Evolutionary conservation across 371 early-diverging fungal species (phyloP), one percentile per base, ranked within the genome.

Genomic region (Blakeslea trispora): DNA sequence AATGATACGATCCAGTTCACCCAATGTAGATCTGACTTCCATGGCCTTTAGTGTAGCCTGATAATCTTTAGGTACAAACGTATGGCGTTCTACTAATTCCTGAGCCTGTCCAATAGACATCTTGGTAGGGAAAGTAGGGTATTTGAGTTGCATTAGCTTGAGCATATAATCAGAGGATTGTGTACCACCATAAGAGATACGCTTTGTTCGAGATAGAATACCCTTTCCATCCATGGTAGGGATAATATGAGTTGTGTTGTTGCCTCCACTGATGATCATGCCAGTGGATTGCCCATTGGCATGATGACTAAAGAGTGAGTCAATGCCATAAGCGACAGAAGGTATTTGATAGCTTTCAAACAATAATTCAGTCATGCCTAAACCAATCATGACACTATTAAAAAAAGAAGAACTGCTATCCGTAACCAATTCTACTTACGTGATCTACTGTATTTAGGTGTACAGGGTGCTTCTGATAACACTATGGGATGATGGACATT

Each of bases 61-160:
- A 60, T 92, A 95, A 65, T 95, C 90, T 23, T 79, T 67, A 0
- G 95, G 83, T n/a, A 91, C 82, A 64, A 85, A 84, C 7, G 81
- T 72, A 52, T 88, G 88, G 7, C 81, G 71, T 45, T 84, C 76
- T 10, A 91, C 75, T 9, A 93, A 57, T 13, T 87, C 75, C 75
- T 87, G 83, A 11, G 92, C 85, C 68, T 95, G 93, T 32, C 71
- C 61, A 14, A 68, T 62, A 1, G 89, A 85, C 79, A 95, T 86
- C 59, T 90, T 92, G 49, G 85, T 82, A 0, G 95, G 95, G 53
- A 94, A 93, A 0, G 86, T 86, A 0, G 95, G 90, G 61, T 94
- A 96, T 66, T 96, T 96, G 34, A 91, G 77, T 65, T 94, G 95
- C 82, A 95, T 77, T 5, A 92, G 74, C 64, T 91, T 91, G 32